phyloP scores from a whole-genome alignment of 257 asterid genomes.

The Fraxinus anomala region DNA sequence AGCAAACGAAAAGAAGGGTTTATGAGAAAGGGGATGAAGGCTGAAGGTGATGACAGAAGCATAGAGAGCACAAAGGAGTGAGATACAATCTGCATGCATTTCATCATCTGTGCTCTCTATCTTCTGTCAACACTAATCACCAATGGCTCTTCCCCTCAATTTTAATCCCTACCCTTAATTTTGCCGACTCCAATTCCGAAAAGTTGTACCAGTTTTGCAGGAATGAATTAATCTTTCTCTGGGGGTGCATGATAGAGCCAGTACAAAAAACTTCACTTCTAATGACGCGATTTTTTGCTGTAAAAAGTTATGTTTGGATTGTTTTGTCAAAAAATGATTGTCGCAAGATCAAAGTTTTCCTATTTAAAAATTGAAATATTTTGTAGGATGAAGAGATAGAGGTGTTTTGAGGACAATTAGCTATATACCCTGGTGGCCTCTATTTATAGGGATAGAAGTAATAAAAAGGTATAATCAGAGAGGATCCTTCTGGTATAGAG shows the following conservation, averaged over 20 bases:
- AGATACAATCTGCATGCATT: slow-evolving; percentile 44
- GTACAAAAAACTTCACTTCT: background rate
- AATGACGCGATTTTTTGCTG: too few relatives aligned
- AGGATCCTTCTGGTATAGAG: background rate
- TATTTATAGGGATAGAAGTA: background rate
- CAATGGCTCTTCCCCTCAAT: slow-evolving; percentile 29
- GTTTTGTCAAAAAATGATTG: background rate
- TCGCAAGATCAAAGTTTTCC: background rate
- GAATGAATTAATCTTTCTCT: too few relatives aligned
- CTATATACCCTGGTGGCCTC: background rate
- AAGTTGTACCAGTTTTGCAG: background rate
- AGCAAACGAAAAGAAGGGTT: slow-evolving; percentile 1
- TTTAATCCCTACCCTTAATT: background rate
- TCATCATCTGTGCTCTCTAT: slow-evolving; percentile 37
- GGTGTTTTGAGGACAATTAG: background rate
- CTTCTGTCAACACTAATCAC: slow-evolving; percentile 46
- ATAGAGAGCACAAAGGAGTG: slow-evolving; percentile 61
- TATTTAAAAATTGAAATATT: background rate
- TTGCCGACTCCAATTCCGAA: background rate
- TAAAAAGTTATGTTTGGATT: too few relatives aligned
- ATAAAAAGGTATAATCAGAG: background rate
- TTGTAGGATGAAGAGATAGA: background rate
- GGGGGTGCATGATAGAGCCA: background rate
- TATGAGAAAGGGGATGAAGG: background rate
- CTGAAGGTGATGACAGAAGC: slow-evolving; percentile 53